phyloP scores from a whole-genome alignment of 805 yeast species.

The Grigorovia transvaalensis region DNA sequence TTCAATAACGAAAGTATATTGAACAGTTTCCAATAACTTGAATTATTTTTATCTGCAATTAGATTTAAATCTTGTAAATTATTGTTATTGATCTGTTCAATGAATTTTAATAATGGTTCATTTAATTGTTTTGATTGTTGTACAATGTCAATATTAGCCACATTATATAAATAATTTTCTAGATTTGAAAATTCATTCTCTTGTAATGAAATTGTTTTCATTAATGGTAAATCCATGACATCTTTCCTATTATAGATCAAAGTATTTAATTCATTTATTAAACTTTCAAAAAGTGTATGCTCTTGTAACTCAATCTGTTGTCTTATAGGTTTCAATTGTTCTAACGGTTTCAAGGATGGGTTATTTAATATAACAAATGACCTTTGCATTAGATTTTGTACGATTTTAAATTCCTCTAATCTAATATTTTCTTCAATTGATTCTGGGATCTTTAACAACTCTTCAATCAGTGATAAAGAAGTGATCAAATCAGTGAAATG shows the following conservation, averaged over 20 bases:
- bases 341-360: conserved; percentile 47
- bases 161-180: conserved; percentile 44
- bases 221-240: conserved; percentile 5
- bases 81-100: background rate
- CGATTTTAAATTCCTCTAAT: conserved; percentile 59
- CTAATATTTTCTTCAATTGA: conserved; percentile 55
- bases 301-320: conserved; percentile 46
- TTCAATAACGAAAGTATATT: conserved; percentile 47
- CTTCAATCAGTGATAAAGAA: conserved; percentile 56
- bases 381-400: conserved; percentile 43
- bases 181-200: conserved; percentile 31
- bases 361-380: conserved; percentile 39
- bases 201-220: conserved; percentile 13
- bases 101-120: conserved; percentile 28
- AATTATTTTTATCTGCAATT: conserved; percentile 3
- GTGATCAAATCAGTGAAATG: conserved; percentile 61
- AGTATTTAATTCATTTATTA: conserved; percentile 66
- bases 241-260: conserved; percentile 51
- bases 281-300: conserved; percentile 52
- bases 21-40: conserved; percentile 29
- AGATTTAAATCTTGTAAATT: conserved; percentile 1
- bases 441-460: conserved; percentile 47
- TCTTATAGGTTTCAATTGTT: conserved; percentile 42
- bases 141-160: conserved; percentile 47
- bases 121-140: conserved; percentile 38